Base-by-base conservation (phyloP, 164 flowering plant genomes). In the Vitis amurensis region DNA sequence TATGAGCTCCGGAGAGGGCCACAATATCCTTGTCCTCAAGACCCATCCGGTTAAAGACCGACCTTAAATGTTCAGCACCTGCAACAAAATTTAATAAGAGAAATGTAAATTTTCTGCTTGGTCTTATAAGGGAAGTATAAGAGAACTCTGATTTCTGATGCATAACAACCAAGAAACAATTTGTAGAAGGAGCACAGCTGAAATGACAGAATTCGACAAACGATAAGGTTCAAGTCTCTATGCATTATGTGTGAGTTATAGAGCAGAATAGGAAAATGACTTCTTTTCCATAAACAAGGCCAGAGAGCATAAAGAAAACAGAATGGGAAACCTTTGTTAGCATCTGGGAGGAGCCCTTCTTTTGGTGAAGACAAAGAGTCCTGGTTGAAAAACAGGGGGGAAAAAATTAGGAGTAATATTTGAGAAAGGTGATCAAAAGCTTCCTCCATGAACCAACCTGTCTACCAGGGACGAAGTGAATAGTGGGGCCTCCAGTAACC, bases 341-440 rank as follows among this genome's bases (percentile, higher is more conserved):
- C 83, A 76, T 83, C 86, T 6, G 86, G 84, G 70, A 80, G 82
- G 11, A 80, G 78, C 15, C 84, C 86, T 69, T 83, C 86, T 44
- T 70, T 72, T 3, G 81, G 76, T 49, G 77, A 76, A 60, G 56
- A 55, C 48, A 47, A 29, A 11, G 80, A 67, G 50, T 83, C 86
- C 86, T 83, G 75, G 64, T 67, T 29, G 13, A 68, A 12, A 19
- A 15, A 19, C 9, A 47, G 12, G 6, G 44, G 44, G 44, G 7
- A 4, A 31, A 31, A 31, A 31, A 31, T 31, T 31, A 31, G 44
- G 44, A 31, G 5, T 31, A 31, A 31, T 6, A 31, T 31, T 31
- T 31, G 44, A 31, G 44, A 31, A 31, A 53, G 56, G 12, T 64
- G 67, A 15, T 64, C n/a, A 48, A 27, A 29, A 37, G 53, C 47